These are phyloP conservation scores for Discostella stelligera DNA, from an alignment of 352 stramenopile genomes.

Conservation along the genomic window DNA sequence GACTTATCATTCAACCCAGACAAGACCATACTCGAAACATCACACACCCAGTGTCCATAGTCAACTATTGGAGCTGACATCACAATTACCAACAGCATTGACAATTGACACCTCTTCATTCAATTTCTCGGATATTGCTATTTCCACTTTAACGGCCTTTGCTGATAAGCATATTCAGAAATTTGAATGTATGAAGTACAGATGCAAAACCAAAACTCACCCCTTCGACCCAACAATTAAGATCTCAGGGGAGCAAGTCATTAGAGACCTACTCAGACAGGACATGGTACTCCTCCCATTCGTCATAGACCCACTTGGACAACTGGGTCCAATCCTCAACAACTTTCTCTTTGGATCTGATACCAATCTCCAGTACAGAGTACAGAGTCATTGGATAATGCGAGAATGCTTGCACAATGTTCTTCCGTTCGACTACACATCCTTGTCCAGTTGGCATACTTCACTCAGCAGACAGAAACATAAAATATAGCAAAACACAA, in stretches of 20 bases:
- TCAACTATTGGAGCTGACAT: not conserved
- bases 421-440: not conserved
- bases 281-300: not conserved
- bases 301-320: not conserved
- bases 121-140: not conserved
- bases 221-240: not conserved
- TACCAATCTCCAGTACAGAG: not conserved
- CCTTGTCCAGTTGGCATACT: not conserved
- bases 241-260: not conserved
- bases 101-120: not conserved
- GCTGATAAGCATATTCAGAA: slow-evolving; percentile 1
- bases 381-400: too few relatives aligned
- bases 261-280: not conserved
- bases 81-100: not conserved
- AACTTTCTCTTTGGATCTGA: not conserved
- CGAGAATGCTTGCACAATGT: not conserved
- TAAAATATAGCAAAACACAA: not conserved
- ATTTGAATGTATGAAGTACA: not conserved
- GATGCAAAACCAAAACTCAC: not conserved
- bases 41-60: not conserved
- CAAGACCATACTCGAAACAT: not conserved
- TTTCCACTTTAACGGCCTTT: not conserved
- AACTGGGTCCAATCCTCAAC: not conserved
- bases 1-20: not conserved
- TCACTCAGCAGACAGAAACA: not conserved